Base-by-base conservation (phyloP, 768 basidiomycete species). In the Boletus reticuloceps region DNA sequence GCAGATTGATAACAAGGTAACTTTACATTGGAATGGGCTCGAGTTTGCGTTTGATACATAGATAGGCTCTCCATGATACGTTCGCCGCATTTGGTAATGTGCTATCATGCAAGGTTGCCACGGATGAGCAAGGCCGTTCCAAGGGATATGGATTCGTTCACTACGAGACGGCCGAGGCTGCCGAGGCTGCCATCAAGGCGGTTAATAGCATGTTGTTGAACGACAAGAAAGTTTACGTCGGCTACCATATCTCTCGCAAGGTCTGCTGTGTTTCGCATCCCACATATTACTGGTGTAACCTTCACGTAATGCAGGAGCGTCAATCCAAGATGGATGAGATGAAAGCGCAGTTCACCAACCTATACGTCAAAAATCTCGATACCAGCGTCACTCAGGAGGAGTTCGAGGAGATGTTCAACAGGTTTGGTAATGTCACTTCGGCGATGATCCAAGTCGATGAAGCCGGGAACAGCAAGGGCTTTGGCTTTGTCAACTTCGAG, bases 141-240 rank as follows among this genome's bases (percentile, higher is more conserved):
- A 93, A 92, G 73, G 97, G 97, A 59, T 99, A 98, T 70, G 97
- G 96, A 40, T 99, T 96, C 74, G 97, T 99, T 54, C 97, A 99
- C 73, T 99, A 98, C 75, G 94, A 98, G 77, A 97, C 94, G 53
- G 90, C 89, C 47, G 97, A 98, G 74, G 91, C 96, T 19, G 94
- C 95, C 55, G 91, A 95, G 14, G 85, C 82, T 48, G 97, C 97
- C 62, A 98, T 99, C 82, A 95, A 97, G 75, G 89, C 93, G 52
- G 97, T 98, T 70, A 97, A 99, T 71, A 94, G 96, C 61, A 99
- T 99, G 97, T 74, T 99, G 62, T 80, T 99, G 71, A 98, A 98
- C 75, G 97, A 99, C 80, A 98, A 97, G 78, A 98, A 98, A 80
- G 97, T 99, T 62, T 99, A 88, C 65, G 97, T 99, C 62, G 97